These are phyloP conservation scores for Echinosphaeria canescens DNA, from an alignment of 2,329 filamentous ascomycete species.

Conservation along the genomic window DNA sequence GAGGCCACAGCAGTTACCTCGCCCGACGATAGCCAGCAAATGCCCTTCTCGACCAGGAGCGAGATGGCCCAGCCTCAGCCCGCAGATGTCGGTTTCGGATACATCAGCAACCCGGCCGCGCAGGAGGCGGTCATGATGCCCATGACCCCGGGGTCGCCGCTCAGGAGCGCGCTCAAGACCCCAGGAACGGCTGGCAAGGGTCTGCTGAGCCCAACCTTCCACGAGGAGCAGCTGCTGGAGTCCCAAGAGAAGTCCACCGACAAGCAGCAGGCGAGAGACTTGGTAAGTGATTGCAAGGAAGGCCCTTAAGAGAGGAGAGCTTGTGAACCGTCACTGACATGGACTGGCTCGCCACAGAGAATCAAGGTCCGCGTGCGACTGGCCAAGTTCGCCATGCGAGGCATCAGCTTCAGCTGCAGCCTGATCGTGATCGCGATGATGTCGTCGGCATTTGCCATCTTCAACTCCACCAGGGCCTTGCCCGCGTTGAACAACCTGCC, in stretches of 20 bases:
- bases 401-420: conserved; percentile 92
- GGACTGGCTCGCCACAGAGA: conserved; percentile 49
- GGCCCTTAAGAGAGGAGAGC: no score
- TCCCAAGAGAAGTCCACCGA: conserved; percentile 66
- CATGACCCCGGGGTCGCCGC: conserved; percentile 51
- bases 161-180: conserved; percentile 79
- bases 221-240: conserved; percentile 70
- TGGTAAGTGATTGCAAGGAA: conserved; percentile 36
- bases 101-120: conserved; percentile 41
- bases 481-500: conserved; percentile 61
- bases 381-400: conserved; percentile 86
- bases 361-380: conserved; percentile 79
- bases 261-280: conserved; percentile 66
- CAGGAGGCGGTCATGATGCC: conserved; percentile 36
- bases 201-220: conserved; percentile 74
- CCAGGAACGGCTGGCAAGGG: conserved; percentile 61
- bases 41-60: conserved; percentile 33
- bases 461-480: conserved; percentile 65
- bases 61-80: conserved; percentile 45
- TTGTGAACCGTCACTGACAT: conserved; percentile 8
- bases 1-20: conserved; percentile 66
- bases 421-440: conserved; percentile 87
- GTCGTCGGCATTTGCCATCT: conserved; percentile 72
- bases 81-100: conserved; percentile 81
- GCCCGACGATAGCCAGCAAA: conserved; percentile 34